Evolutionary conservation across 805 yeast genomes (phyloP), one percentile per base, ranked within the genome.

Genomic region (Saccharomycopsis synnaedendra): DNA sequence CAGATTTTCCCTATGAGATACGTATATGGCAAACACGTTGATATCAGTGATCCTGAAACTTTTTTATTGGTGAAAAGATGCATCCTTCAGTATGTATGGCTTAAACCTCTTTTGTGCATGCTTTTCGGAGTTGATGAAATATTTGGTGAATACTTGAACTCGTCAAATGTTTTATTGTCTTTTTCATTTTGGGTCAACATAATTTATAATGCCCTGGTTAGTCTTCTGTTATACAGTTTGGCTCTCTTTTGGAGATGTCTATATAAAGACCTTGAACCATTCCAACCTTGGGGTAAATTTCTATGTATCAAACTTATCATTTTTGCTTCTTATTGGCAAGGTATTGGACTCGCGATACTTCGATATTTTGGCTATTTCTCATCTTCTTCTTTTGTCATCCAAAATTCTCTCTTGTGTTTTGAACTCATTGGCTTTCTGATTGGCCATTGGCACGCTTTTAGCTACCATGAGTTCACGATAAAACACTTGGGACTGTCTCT

Each of bases 241-340:
- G 96, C 96, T 0, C 66, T 88, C 44, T 93, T 93, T 62, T 93
- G 98, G 98, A 82, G 78, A 59, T 85, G 95, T 55, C 68, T 93
- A n/a, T 80, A 84, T 65, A 60, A 59, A 2, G 97, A 89, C 57
- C 70, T 93, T 55, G 72, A 68, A 46, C 84, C 82, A 1, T 89
- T 82, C 66, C 75, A 85, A 47, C 97, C 97, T 3, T 80, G 93
- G 75, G 88, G 94, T 7, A 89, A 89, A 64, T 93, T 93, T 61
- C 62, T 93, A 38, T 88, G 97, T 65, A 95, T 93, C 42, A 93
- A 93, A 60, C 71, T 88, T 54, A 87, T 93, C 47, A 89, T 93
- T 43, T 93, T 93, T 70, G 97, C 96, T 29, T 85, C 96, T n/a
- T 93, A 88, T 61, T 93, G 99, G 99, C 98, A 93, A 61, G 87